Conservation (phyloP, 805 yeast genomes). For the Cyberlindnera saturnus region DNA sequence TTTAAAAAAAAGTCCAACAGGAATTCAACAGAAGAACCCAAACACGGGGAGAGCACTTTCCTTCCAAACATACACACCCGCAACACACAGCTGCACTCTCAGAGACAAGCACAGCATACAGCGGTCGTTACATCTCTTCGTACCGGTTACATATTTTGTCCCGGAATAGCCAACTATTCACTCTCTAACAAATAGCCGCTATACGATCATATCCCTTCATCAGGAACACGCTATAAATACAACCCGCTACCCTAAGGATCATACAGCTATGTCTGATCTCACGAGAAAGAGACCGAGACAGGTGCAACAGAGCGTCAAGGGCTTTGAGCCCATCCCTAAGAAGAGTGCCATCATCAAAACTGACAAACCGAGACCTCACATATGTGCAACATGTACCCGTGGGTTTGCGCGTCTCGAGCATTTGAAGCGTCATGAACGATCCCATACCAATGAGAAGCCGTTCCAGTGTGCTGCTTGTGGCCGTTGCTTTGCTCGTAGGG, state of each 20-base stretch:
- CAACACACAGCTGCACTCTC: too few relatives aligned
- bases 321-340: conserved; percentile 70
- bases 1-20: too few relatives aligned
- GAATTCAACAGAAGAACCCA: too few relatives aligned
- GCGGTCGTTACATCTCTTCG: too few relatives aligned
- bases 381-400: conserved; percentile 85
- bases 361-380: conserved; percentile 90
- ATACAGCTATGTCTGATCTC: neutral
- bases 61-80: too few relatives aligned
- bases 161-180: too few relatives aligned
- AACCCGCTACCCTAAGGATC: neutral
- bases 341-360: conserved; percentile 81
- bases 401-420: conserved; percentile 96
- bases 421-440: conserved; percentile 85
- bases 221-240: too few relatives aligned
- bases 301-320: conserved; percentile 23
- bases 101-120: too few relatives aligned
- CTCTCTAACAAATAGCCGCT: too few relatives aligned
- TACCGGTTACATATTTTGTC: too few relatives aligned
- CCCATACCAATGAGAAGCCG: conserved; percentile 95
- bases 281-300: conserved; percentile 13
- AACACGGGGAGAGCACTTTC: too few relatives aligned
- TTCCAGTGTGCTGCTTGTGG: conserved; percentile 96
- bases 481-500: conserved; percentile 89
- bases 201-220: too few relatives aligned